Percentiles rank a stretch among this genome's conserved stretches.
phyloP scores from a whole-genome alignment of 768 basidiomycete genomes.

The Psilocybe tampanensis region DNA sequence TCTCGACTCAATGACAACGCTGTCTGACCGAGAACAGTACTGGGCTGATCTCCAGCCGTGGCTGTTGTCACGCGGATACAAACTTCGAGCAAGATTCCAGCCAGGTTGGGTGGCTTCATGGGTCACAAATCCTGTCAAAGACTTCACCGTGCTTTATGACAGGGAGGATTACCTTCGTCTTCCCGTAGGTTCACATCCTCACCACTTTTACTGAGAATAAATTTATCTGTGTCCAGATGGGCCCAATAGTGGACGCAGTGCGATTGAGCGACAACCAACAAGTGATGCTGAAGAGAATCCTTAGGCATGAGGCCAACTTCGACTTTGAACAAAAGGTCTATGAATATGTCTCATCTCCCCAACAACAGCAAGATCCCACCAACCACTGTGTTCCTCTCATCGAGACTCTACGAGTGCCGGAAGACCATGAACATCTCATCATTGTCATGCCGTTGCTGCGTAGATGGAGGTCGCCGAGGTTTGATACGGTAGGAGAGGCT shows the following conservation, averaged over 20 bases:
- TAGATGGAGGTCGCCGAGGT: conserved; percentile 26
- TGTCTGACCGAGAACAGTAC: too few relatives aligned
- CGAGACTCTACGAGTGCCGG: conserved; percentile 20
- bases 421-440: conserved; percentile 19
- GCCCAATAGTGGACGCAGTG: too few relatives aligned
- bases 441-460: conserved; percentile 33
- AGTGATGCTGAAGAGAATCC: too few relatives aligned
- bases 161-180: not conserved
- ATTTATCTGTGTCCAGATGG: too few relatives aligned
- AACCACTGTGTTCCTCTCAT: conserved; percentile 38
- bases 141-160: not conserved
- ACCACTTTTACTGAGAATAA: too few relatives aligned
- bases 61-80: conserved; percentile 30
- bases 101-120: conserved; percentile 38
- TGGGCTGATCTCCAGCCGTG: conserved; percentile 29
- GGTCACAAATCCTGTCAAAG: conserved; percentile 10
- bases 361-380: conserved; percentile 16
- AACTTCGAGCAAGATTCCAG: conserved; percentile 30
- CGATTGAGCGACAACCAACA: too few relatives aligned
- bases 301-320: too few relatives aligned
- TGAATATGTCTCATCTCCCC: conserved; percentile 18
- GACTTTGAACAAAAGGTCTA: too few relatives aligned
- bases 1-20: too few relatives aligned
- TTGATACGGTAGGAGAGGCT: conserved; percentile 36
- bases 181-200: too few relatives aligned